Evolutionary conservation across 257 asterid genomes (phyloP).

Genomic region (Plantago ovata): DNA sequence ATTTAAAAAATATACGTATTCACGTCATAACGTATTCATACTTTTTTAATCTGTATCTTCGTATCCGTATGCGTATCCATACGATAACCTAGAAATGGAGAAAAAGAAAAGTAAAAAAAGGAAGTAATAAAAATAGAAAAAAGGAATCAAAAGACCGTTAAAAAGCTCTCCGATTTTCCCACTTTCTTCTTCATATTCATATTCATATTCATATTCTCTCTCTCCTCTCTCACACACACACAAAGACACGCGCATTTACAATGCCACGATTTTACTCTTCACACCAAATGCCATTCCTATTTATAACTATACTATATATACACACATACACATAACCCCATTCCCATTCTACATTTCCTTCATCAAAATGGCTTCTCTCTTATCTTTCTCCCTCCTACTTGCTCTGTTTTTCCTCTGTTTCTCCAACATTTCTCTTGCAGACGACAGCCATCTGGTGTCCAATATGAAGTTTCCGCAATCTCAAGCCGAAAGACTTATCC

Average conservation of each 20-base stretch:
- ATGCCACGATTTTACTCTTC: background rate
- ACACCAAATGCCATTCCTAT: slow-evolving; percentile 1
- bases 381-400: slow-evolving; percentile 3
- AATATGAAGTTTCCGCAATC: slow-evolving; percentile 9
- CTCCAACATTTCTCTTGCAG: slow-evolving; percentile 2
- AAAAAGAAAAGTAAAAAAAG: background rate
- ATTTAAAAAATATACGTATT: no score
- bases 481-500: slow-evolving; percentile 19
- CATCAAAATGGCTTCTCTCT: background rate
- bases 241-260: slow-evolving; percentile 1
- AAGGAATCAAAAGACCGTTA: slow-evolving; percentile 7
- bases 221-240: background rate
- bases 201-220: background rate
- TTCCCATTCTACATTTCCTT: slow-evolving; percentile 2
- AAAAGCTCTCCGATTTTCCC: background rate
- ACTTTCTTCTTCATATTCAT: background rate
- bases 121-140: background rate
- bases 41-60: no score
- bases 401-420: background rate
- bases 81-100: no score
- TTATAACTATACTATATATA: background rate
- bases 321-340: background rate
- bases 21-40: no score
- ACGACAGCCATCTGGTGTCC: slow-evolving; percentile 2
- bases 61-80: no score